Base-by-base conservation (phyloP, 73 alveolate genomes). In the Paramecium sexaurelia region DNA sequence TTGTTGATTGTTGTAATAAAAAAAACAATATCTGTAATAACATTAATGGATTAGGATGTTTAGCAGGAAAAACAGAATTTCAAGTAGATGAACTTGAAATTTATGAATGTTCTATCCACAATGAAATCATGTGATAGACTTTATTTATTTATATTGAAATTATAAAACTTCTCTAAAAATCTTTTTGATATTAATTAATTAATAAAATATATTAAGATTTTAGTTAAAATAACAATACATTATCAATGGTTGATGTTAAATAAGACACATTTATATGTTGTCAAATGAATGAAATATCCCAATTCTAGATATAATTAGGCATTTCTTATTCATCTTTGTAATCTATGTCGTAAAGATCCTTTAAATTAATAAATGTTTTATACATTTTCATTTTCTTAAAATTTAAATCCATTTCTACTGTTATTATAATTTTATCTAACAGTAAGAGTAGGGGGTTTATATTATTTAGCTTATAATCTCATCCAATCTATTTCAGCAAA, bases 401-500 rank as follows among this genome's bases (percentile, higher is more conserved):
- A 24, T 17, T 78, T 22, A 24, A 19, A 24, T 0, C 90, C 90
- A 24, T 45, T 78, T 78, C 73, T 37, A 43, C 24, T 78, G 17
- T 27, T 36, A 24, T 78, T 45, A 78, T 6, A 45, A 78, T 78
- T 39, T 0, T 7, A 1, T 39, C 90, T 19, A 20, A 41, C 7
- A 13, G 45, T 24, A n/a, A 78, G 24, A 6, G 5, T 27, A 9
- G 90, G 90, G 6, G 90, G 75, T 15, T 29, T 45, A 78, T 78
- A 78, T 78, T 78, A 20, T 0, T 78, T 78, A 19, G 43, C 43
- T 17, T 39, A 11, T 11, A 78, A 15, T 45, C 55, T 78, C 0
- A 15, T 45, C 90, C 90, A 78, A 78, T 78, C 73, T 22, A 78
- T 41, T 24, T 78, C 90, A 40, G 90, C 90, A 43, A 78, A 78